These are phyloP conservation scores for Vicia faba DNA, from an alignment of 306 rosid species.

Conservation along the genomic window DNA sequence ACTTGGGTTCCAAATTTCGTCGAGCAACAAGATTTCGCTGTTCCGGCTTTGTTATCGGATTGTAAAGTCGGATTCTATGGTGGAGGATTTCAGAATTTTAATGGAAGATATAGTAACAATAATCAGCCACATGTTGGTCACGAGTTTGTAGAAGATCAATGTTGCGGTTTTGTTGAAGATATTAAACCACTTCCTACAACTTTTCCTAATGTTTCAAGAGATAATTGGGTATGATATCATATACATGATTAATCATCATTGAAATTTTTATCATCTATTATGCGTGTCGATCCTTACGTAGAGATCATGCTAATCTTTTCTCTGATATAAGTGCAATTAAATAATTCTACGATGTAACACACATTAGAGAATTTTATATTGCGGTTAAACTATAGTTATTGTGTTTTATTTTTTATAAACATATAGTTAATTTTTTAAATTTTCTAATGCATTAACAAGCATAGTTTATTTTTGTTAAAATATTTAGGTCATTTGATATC, in stretches of 20 bases:
- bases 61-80: slow-evolving; percentile 43
- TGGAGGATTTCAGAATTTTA: slow-evolving; percentile 42
- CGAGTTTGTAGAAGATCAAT: slow-evolving; percentile 51
- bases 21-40: slow-evolving; percentile 36
- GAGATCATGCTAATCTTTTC: too few relatives aligned
- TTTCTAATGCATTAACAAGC: slow-evolving; percentile 4
- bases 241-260: neutral
- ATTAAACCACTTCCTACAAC: slow-evolving; percentile 47
- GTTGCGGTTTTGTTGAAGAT: slow-evolving; percentile 54
- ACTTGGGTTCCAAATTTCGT: slow-evolving; percentile 40
- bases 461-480: neutral
- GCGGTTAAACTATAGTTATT: too few relatives aligned
- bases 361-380: too few relatives aligned
- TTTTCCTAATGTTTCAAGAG: slow-evolving; percentile 38
- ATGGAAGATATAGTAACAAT: slow-evolving; percentile 29
- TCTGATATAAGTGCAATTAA: too few relatives aligned
- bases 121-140: slow-evolving; percentile 32
- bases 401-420: too few relatives aligned
- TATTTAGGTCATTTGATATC: neutral
- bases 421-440: neutral
- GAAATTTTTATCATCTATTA: neutral
- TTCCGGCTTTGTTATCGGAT: slow-evolving; percentile 44
- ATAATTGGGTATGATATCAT: slow-evolving; percentile 52
- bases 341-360: too few relatives aligned
- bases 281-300: too few relatives aligned